phyloP scores from a whole-genome alignment of 148 eudicot species.

The Fagopyrum homotropicum region DNA sequence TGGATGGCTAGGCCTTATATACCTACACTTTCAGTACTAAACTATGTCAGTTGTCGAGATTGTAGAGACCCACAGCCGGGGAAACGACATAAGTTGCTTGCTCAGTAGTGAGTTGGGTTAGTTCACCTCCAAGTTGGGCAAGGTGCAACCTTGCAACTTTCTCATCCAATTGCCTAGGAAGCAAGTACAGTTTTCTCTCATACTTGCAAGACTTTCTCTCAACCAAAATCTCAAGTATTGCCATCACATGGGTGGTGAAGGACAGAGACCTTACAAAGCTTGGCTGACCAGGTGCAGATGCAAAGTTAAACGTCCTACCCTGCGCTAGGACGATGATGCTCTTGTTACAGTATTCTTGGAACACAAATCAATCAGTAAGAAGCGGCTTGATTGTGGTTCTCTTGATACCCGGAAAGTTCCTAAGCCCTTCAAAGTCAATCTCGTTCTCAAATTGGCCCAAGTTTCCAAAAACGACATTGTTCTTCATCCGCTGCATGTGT shows the following conservation, averaged over 20 bases:
- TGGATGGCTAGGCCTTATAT: too few species aligned
- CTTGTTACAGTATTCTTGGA: constrained; percentile 59
- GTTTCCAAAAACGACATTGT: constrained; percentile 95
- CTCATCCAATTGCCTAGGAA: constrained; percentile 58
- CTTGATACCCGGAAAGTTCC: constrained; percentile 77
- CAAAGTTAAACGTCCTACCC: constrained; percentile 94
- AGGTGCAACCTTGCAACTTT: constrained; percentile 16
- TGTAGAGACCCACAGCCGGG: constrained; percentile 64
- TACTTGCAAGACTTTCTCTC: constrained; percentile 67
- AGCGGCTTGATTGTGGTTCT: constrained; percentile 87
- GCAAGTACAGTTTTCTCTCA: constrained; percentile 77
- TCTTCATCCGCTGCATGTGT: constrained; percentile 92
- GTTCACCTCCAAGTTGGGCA: constrained; percentile 28
- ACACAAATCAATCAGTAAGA: constrained; percentile 62
- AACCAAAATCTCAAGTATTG: constrained; percentile 88
- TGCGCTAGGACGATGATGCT: constrained; percentile 80
- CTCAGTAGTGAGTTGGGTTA: constrained; percentile 68
- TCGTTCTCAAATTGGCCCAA: constrained; percentile 98
- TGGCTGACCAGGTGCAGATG: constrained; percentile 96
- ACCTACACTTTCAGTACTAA: too few species aligned
- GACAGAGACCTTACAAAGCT: constrained; percentile 96
- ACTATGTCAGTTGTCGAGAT: too few species aligned
- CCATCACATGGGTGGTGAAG: constrained; percentile 90
- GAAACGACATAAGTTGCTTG: constrained; percentile 83
- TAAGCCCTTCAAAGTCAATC: constrained; percentile 75